These are phyloP conservation scores for Mariannaea elegans DNA, from an alignment of 2,329 filamentous ascomycete genomes.

Conservation along the genomic window DNA sequence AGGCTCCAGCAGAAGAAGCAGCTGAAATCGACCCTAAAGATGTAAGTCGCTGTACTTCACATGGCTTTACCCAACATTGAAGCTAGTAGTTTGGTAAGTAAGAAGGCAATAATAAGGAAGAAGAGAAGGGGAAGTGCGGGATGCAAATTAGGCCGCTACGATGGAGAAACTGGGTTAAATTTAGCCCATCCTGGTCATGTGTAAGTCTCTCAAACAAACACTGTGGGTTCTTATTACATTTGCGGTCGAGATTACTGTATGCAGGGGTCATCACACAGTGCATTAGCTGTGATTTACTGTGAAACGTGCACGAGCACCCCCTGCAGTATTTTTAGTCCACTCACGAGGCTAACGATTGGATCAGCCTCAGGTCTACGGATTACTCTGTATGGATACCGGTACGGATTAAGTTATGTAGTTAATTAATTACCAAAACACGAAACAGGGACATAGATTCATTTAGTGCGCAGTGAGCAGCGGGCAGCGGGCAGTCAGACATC, in stretches of 20 bases:
- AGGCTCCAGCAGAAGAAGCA: background rate
- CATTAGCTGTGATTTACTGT: constrained; percentile 16
- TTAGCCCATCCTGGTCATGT: constrained; percentile 35
- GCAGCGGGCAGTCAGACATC: no score
- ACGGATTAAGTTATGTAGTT: no score
- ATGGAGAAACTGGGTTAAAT: constrained; percentile 40
- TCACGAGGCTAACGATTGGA: no score
- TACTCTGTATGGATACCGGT: no score
- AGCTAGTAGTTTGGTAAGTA: background rate
- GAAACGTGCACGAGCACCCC: constrained; percentile 1
- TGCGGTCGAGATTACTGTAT: background rate
- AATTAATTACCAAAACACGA: no score
- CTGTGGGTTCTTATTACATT: constrained; percentile 16
- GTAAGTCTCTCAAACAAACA: constrained; percentile 22
- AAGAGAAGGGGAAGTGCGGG: constrained; percentile 9
- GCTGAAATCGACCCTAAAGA: background rate
- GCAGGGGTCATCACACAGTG: constrained; percentile 22
- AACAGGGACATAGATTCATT: no score
- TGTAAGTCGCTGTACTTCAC: constrained; percentile 10
- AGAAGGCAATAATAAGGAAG: constrained; percentile 1
- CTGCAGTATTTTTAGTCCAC: background rate
- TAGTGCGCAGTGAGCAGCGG: no score
- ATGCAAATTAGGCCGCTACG: constrained; percentile 40
- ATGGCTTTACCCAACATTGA: background rate
- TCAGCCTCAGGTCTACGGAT: no score